These are phyloP conservation scores for Avena atlantica DNA, from an alignment of 176 grass and related monocot genomes.

Conservation along the genomic window DNA sequence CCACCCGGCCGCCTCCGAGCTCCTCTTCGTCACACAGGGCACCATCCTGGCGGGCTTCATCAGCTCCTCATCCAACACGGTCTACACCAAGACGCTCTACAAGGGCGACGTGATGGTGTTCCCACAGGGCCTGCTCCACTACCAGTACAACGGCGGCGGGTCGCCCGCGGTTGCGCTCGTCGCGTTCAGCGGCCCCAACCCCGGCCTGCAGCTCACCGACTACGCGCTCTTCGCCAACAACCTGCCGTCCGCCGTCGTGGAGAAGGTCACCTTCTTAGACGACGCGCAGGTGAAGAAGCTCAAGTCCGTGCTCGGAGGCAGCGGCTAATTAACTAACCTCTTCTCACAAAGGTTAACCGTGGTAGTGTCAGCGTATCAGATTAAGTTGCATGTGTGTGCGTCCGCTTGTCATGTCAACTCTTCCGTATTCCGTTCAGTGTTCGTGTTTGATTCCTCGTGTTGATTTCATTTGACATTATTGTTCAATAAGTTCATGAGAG, in stretches of 20 bases:
- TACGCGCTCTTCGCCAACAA: slow-evolving; percentile 56
- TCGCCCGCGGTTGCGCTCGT: slow-evolving; percentile 34
- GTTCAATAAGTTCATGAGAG: slow-evolving; percentile 1
- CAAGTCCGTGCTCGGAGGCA: slow-evolving; percentile 58
- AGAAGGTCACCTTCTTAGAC: slow-evolving; percentile 54
- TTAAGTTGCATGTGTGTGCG: neutral
- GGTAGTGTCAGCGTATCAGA: no score
- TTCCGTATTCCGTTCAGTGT: neutral
- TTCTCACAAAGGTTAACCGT: no score
- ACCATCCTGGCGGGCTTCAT: slow-evolving; percentile 65
- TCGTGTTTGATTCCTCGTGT: neutral
- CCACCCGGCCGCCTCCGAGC: slow-evolving; percentile 20
- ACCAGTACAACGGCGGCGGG: slow-evolving; percentile 54
- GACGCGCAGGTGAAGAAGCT: slow-evolving; percentile 49
- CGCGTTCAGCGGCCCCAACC: slow-evolving; percentile 50
- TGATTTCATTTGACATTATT: neutral
- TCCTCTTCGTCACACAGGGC: slow-evolving; percentile 28
- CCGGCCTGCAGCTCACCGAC: slow-evolving; percentile 54
- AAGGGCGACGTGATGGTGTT: slow-evolving; percentile 56
- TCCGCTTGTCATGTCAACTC: neutral
- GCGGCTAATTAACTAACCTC: neutral
- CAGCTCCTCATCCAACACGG: slow-evolving; percentile 46
- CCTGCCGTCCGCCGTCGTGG: slow-evolving; percentile 32
- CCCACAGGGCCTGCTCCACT: slow-evolving; percentile 67
- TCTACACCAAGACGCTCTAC: slow-evolving; percentile 27